A percentile compares a stretch with the other conserved stretches of the same genome.
phyloP scores from a whole-genome alignment of 1,139 yeast species.

The Saccharomyces hybrid region DNA sequence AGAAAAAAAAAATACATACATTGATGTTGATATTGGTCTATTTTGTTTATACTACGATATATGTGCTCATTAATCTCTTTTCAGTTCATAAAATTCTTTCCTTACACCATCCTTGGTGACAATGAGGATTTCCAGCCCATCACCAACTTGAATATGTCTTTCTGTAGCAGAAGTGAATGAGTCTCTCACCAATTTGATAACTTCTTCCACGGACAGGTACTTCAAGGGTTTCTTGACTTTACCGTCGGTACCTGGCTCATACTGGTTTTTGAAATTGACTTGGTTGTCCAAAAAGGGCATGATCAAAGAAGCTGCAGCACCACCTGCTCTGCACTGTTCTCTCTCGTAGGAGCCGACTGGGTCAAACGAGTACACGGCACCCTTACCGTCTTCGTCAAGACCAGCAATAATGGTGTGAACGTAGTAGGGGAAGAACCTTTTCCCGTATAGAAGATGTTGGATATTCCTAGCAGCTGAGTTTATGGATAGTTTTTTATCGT shows the following conservation, averaged over 20 bases:
- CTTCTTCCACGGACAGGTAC: slow-evolving; percentile 74
- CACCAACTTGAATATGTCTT: slow-evolving; percentile 97
- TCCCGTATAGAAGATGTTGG: slow-evolving; percentile 84
- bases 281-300: slow-evolving; percentile 98
- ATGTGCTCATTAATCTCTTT: slow-evolving; percentile 56
- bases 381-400: slow-evolving; percentile 87
- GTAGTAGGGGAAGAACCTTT: slow-evolving; percentile 94
- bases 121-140: slow-evolving; percentile 81
- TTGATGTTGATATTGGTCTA: background rate
- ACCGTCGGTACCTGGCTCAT: slow-evolving; percentile 69
- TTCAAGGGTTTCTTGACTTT: slow-evolving; percentile 51
- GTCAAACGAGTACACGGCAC: slow-evolving; percentile 92
- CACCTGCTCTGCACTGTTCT: slow-evolving; percentile 96
- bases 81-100: slow-evolving; percentile 75
- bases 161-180: slow-evolving; percentile 96
- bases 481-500: slow-evolving; percentile 55
- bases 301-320: slow-evolving; percentile 91
- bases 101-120: slow-evolving; percentile 91
- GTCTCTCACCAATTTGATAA: slow-evolving; percentile 77
- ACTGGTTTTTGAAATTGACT: slow-evolving; percentile 90
- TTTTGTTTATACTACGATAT: background rate
- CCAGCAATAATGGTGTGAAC: slow-evolving; percentile 95
- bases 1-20: background rate
- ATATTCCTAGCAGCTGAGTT: slow-evolving; percentile 82
- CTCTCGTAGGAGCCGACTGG: slow-evolving; percentile 98